A percentile compares a stretch with the other conserved stretches of the same genome.
These are phyloP conservation scores for Ceratonia siliqua DNA, from an alignment of 306 rosid species.

Conservation along the genomic window DNA sequence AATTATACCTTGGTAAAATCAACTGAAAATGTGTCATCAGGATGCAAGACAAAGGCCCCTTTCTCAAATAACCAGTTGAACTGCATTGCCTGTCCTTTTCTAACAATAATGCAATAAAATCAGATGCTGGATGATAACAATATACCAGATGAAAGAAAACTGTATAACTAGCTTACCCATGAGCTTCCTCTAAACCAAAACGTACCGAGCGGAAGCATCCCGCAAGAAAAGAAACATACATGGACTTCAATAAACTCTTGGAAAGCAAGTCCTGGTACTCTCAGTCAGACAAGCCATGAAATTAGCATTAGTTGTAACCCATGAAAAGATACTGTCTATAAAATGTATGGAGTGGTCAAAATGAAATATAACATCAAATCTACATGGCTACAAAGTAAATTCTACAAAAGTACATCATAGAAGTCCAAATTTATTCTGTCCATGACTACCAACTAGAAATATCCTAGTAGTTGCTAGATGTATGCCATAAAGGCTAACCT, in stretches of 20 bases:
- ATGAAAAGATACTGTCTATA: background rate
- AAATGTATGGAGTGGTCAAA: conserved; percentile 11
- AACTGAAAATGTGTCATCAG: conserved; percentile 69
- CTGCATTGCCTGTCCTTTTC: conserved; percentile 97
- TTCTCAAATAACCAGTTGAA: conserved; percentile 87
- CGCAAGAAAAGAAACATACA: conserved; percentile 93
- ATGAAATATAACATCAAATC: background rate
- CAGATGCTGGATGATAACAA: conserved; percentile 34
- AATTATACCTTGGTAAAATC: conserved; percentile 76
- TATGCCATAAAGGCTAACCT: background rate
- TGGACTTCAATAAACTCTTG: conserved; percentile 67
- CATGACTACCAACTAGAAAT: too few species aligned
- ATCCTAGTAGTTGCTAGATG: too few species aligned
- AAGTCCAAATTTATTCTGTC: background rate
- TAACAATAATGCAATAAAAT: conserved; percentile 40
- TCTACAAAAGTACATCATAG: background rate
- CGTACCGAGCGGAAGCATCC: conserved; percentile 96
- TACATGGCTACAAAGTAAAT: background rate
- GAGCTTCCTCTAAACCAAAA: conserved; percentile 93
- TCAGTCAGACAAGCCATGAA: conserved; percentile 24
- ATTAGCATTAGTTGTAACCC: conserved; percentile 27
- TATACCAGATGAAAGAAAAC: conserved; percentile 28
- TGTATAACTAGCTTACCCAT: conserved; percentile 65
- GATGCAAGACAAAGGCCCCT: conserved; percentile 72
- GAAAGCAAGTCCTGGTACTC: conserved; percentile 70